Base-by-base conservation (phyloP, 495 filamentous ascomycete species). In the Penicillium turbatum region DNA sequence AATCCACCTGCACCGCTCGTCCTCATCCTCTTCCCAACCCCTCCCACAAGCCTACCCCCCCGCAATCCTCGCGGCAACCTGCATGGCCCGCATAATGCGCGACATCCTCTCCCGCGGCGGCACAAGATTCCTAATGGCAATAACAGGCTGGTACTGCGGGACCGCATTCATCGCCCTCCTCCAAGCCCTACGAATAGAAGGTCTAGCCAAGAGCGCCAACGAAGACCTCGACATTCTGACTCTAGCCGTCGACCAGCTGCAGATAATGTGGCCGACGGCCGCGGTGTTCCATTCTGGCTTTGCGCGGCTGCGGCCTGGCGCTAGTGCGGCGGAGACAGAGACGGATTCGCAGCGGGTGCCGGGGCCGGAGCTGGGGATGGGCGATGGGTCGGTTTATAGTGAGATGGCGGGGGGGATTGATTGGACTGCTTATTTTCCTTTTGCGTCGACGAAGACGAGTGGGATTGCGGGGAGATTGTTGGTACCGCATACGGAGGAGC, bases 51-150 rank as follows among this genome's bases (percentile, higher is more conserved):
- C 63, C 3, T 65, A 65, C 7, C 67, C 69, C 13, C 61, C 69
- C 8, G 69, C 69, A 19, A 68, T 70, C 29, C 51, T 72, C 1
- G 69, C 69, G 4, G 69, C 69, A 6, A 63, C 65, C 8, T 72
- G 69, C 46, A 64, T 69, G 24, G 65, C 60, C 1, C 63, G 69
- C 1, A 66, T 72, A 37, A 56, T 71, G 50, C 48, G 60, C 10
- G 69, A 72, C 37, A 66, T 64, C 17, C 58, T 72, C 2, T 55
- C 60, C 5, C 62, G 69, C 7, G 69, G 69, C 1, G 53, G 61
- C n/a, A 65, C 64, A 6, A 52, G 68, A 8, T 72, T 69, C 39
- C 59, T 72, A 7, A 72, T 70, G 66, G 60, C 66, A n/a, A 70
- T 72, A 17, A 65, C 66, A 1, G 68, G 69, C 36, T 72, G 69